A percentile compares a stretch with the other conserved stretches of the same genome.
Evolutionary conservation across 2,329 filamentous ascomycete species (phyloP).

Genomic region (Cucurbitaria berberidis): DNA sequence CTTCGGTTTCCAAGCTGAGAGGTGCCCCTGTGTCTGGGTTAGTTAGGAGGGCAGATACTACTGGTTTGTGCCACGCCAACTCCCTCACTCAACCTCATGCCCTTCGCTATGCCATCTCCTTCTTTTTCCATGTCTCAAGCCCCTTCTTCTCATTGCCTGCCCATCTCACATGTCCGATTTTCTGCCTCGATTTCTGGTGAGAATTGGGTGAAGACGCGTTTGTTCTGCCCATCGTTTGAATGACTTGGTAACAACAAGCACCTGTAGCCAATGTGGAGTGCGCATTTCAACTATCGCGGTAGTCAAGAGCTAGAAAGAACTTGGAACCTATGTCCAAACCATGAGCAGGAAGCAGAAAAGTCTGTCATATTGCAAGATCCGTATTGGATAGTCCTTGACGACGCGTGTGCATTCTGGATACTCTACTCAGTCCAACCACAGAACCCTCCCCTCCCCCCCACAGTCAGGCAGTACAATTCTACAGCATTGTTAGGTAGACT

Average conservation of each 20-base stretch:
- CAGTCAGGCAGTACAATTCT: too few species aligned
- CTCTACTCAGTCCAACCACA: neutral
- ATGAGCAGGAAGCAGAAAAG: neutral
- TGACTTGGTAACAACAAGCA: too few species aligned
- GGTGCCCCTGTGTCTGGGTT: neutral
- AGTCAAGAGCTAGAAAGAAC: neutral
- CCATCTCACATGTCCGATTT: too few species aligned
- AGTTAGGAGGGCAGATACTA: constrained; percentile 3
- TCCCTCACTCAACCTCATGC: neutral
- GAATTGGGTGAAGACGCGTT: neutral
- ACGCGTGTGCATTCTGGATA: neutral
- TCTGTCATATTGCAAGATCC: neutral
- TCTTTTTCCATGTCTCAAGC: neutral
- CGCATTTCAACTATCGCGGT: neutral
- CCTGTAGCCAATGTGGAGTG: neutral
- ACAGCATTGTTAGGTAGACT: too few species aligned
- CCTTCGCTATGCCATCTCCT: neutral
- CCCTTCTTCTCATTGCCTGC: neutral
- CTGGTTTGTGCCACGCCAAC: constrained; percentile 5
- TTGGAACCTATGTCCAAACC: neutral
- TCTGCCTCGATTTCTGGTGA: too few species aligned
- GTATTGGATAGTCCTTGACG: neutral
- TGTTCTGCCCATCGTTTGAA: neutral
- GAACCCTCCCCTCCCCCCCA: neutral
- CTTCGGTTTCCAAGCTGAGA: neutral